Conservation (phyloP, 306 rosid genomes). For the Bauhinia variegata region DNA sequence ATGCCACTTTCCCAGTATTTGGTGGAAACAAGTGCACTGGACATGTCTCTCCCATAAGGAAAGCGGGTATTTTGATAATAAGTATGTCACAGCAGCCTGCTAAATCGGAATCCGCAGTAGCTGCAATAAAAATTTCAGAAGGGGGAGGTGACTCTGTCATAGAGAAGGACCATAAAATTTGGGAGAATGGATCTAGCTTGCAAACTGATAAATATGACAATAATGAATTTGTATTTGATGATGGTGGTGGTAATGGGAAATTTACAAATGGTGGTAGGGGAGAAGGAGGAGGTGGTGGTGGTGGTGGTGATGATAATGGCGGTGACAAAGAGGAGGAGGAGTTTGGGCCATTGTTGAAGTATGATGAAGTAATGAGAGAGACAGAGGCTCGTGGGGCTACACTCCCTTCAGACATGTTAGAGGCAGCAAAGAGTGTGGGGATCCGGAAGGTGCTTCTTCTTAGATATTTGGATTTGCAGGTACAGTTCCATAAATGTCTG, state of each 20-base stretch:
- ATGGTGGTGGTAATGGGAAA: slow-evolving; percentile 47
- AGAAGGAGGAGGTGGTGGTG: slow-evolving; percentile 44
- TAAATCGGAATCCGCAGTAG: slow-evolving; percentile 47
- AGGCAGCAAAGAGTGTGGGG: slow-evolving; percentile 80
- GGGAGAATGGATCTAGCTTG: slow-evolving; percentile 36
- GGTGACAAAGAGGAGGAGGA: slow-evolving; percentile 59
- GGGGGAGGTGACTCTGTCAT: slow-evolving; percentile 40
- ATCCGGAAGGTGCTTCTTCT: slow-evolving; percentile 72
- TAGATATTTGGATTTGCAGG: slow-evolving; percentile 83
- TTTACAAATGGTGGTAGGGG: slow-evolving; percentile 43
- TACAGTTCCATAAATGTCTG: slow-evolving; percentile 17
- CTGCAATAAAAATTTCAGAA: slow-evolving; percentile 39
- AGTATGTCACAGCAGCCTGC: slow-evolving; percentile 47
- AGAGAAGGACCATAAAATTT: slow-evolving; percentile 42
- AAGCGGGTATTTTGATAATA: slow-evolving; percentile 38
- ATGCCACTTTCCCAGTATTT: slow-evolving; percentile 43
- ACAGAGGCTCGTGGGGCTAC: slow-evolving; percentile 64
- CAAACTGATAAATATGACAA: slow-evolving; percentile 33
- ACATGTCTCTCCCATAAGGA: slow-evolving; percentile 40
- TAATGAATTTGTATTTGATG: slow-evolving; percentile 42
- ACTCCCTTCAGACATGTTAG: slow-evolving; percentile 81
- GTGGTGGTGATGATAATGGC: slow-evolving; percentile 41
- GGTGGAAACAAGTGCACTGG: slow-evolving; percentile 37
- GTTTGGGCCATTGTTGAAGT: slow-evolving; percentile 75
- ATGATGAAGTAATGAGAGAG: slow-evolving; percentile 81